phyloP scores from a whole-genome alignment of 2,329 filamentous ascomycete genomes.

The Pseudogymnoascus sp. region DNA sequence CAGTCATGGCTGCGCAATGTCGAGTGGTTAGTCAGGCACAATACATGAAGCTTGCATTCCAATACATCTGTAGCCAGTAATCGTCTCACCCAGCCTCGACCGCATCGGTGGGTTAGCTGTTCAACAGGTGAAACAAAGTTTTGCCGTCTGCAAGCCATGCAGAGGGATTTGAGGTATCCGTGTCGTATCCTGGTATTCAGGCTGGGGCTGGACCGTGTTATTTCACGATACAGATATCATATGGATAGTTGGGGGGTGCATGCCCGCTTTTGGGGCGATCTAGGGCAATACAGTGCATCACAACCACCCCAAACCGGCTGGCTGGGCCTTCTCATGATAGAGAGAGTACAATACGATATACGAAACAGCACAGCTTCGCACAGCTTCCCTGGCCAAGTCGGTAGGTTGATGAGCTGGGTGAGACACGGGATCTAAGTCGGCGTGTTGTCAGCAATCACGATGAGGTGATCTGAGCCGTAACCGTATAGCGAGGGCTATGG shows the following conservation, averaged over 20 bases:
- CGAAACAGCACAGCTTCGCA: neutral
- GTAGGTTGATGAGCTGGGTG: neutral
- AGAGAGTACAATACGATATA: neutral
- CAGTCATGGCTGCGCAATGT: neutral
- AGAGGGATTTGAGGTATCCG: neutral
- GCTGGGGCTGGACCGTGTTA: neutral
- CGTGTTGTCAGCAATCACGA: neutral
- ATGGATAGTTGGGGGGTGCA: neutral
- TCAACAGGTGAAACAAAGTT: neutral
- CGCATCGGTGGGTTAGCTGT: neutral
- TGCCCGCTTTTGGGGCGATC: neutral
- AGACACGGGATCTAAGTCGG: neutral
- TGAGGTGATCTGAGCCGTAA: neutral
- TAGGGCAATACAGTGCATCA: neutral
- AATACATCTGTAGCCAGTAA: neutral
- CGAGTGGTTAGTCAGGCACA: neutral
- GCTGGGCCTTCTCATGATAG: neutral
- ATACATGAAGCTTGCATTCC: neutral
- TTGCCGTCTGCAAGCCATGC: neutral
- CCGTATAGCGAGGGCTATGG: neutral
- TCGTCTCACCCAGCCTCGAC: neutral
- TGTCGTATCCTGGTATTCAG: neutral
- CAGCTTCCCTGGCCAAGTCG: neutral
- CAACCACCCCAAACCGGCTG: neutral
- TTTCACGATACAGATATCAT: neutral